phyloP scores from a whole-genome alignment of 202 grass and related monocot genomes.

The Zoysia matrella region DNA sequence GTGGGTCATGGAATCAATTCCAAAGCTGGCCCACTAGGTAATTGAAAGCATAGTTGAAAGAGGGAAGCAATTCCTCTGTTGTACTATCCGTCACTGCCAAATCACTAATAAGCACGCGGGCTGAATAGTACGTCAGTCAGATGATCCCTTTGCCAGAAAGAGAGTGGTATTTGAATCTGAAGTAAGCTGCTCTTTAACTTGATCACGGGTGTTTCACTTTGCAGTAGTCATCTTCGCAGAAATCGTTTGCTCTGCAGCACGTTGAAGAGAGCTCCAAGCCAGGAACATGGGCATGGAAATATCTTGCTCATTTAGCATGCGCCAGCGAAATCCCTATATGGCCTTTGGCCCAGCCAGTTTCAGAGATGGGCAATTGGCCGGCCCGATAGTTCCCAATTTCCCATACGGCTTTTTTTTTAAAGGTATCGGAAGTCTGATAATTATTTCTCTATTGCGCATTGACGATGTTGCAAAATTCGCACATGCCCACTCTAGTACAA shows the following conservation, averaged over 20 bases:
- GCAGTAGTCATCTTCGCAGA: background rate
- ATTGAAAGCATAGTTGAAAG: conserved; percentile 32
- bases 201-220: background rate
- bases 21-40: conserved; percentile 22
- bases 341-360: no score
- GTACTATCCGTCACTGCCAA: no score
- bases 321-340: background rate
- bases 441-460: background rate
- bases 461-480: background rate
- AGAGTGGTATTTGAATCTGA: background rate
- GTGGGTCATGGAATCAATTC: conserved; percentile 48
- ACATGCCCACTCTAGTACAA: background rate
- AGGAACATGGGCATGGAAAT: background rate
- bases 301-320: background rate
- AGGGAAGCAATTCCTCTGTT: no score
- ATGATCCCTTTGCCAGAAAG: no score
- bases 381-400: no score
- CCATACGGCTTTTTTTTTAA: no score
- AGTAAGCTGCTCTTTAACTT: background rate
- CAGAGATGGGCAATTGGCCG: no score
- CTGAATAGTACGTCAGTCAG: no score
- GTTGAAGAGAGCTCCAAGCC: background rate
- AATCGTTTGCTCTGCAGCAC: background rate
- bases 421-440: background rate
- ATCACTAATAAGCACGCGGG: no score